Percentiles rank a stretch among this genome's conserved stretches.
These are phyloP conservation scores for Globisporangium canariense DNA, from an alignment of 352 stramenopile genomes.

Conservation along the genomic window DNA sequence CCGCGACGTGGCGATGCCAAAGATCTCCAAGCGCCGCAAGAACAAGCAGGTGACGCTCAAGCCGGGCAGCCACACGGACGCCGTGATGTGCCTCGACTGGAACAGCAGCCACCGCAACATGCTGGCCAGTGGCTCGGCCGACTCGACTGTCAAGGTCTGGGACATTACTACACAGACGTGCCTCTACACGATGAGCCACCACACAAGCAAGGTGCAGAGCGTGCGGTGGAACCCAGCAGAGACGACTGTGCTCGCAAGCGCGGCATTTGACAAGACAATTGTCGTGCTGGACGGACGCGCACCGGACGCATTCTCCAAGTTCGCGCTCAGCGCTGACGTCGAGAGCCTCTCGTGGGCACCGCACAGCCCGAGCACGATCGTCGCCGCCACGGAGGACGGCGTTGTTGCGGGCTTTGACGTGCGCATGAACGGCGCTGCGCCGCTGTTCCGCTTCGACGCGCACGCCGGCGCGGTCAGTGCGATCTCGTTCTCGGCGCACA, in stretches of 20 bases:
- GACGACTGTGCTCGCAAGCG: conserved; percentile 94
- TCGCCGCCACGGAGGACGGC: conserved; percentile 94
- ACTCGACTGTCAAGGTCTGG: conserved; percentile 98
- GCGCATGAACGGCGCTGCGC: conserved; percentile 89
- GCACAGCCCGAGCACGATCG: conserved; percentile 90
- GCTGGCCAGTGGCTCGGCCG: conserved; percentile 96
- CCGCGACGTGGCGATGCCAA: conserved; percentile 75
- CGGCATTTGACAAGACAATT: conserved; percentile 93
- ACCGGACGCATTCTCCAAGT: conserved; percentile 76
- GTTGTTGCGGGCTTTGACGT: conserved; percentile 94
- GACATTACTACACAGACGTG: conserved; percentile 91
- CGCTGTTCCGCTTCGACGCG: conserved; percentile 92
- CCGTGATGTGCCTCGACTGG: conserved; percentile 98
- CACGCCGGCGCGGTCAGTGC: conserved; percentile 86
- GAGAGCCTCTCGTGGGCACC: conserved; percentile 94
- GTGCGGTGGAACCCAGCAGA: conserved; percentile 96
- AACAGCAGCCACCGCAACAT: conserved; percentile 96
- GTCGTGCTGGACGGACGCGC: conserved; percentile 93
- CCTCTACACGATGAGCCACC: conserved; percentile 96
- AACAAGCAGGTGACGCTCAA: conserved; percentile 74
- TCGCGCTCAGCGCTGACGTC: conserved; percentile 81
- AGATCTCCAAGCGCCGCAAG: conserved; percentile 69
- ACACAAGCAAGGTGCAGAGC: conserved; percentile 98
- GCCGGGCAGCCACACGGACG: conserved; percentile 95
- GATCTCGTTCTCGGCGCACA: conserved; percentile 82